Conservation (phyloP, 2,329 filamentous ascomycete species). For the Fusarium irregulare region DNA sequence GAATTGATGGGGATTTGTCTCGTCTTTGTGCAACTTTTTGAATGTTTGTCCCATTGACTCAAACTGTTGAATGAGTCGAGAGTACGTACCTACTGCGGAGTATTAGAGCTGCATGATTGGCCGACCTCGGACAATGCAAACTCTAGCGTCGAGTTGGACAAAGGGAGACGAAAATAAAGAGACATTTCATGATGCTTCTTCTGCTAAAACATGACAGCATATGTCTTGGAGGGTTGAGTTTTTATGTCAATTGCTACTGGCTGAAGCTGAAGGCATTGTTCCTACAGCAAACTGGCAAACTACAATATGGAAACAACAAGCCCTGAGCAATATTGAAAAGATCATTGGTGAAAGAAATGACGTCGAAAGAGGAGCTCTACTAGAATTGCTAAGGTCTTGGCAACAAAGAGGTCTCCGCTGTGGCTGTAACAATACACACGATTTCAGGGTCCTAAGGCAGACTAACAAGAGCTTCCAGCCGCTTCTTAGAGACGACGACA, state of each 20-base stretch:
- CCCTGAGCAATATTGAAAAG: background rate
- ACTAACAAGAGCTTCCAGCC: background rate
- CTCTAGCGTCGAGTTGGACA: conserved; percentile 5
- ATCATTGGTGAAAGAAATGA: conserved; percentile 6
- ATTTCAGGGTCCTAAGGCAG: background rate
- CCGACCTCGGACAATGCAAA: conserved; percentile 30
- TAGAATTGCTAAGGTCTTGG: conserved; percentile 6
- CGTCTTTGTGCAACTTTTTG: conserved; percentile 28
- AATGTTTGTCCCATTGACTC: conserved; percentile 43
- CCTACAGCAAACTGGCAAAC: background rate
- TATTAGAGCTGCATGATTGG: conserved; percentile 38
- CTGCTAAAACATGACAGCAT: background rate
- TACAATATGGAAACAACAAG: background rate
- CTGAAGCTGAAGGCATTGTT: background rate
- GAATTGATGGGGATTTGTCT: conserved; percentile 7
- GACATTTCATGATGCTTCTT: conserved; percentile 17
- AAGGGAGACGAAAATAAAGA: conserved; percentile 15
- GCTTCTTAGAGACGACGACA: background rate
- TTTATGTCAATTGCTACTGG: background rate
- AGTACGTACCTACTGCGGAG: conserved; percentile 43
- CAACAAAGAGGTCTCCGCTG: conserved; percentile 3
- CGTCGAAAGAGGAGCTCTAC: conserved; percentile 15
- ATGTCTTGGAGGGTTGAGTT: background rate
- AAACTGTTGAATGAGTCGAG: conserved; percentile 24
- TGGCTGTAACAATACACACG: conserved; percentile 18